A percentile compares a stretch with the other conserved stretches of the same genome.
phyloP scores from a whole-genome alignment of 352 stramenopile species.

The Globisporangium viniferum region DNA sequence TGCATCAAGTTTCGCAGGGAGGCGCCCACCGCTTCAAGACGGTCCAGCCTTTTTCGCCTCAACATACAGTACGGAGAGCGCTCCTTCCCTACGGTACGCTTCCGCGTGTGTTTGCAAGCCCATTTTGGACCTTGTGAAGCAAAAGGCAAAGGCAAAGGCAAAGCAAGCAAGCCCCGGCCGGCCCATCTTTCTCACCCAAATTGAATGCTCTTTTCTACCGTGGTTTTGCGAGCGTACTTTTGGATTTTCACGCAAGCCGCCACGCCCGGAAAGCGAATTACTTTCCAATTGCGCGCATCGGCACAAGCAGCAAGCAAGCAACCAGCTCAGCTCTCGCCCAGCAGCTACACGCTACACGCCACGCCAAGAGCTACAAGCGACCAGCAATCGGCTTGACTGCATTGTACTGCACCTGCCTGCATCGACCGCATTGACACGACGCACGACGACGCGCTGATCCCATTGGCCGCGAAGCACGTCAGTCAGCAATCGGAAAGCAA shows the following conservation, averaged over 20 bases:
- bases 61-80: background rate
- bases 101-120: background rate
- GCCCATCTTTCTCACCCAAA: slow-evolving; percentile 14
- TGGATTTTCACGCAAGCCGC: slow-evolving; percentile 15
- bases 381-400: background rate
- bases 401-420: background rate
- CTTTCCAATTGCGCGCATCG: slow-evolving; percentile 4
- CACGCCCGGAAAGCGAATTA: slow-evolving; percentile 4
- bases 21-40: background rate
- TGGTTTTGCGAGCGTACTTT: slow-evolving; percentile 12
- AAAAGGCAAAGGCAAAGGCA: background rate
- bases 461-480: background rate
- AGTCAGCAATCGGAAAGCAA: background rate
- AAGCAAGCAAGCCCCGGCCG: background rate
- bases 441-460: background rate
- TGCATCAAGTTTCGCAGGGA: background rate
- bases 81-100: background rate
- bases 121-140: background rate
- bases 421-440: background rate
- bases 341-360: background rate
- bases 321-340: background rate
- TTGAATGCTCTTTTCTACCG: slow-evolving; percentile 11
- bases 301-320: background rate
- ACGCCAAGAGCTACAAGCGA: background rate
- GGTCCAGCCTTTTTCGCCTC: background rate